Percentiles rank a stretch among this genome's conserved stretches.
These are phyloP conservation scores for Cryphonectria japonica DNA, from an alignment of 2,329 filamentous ascomycete species.

Conservation along the genomic window DNA sequence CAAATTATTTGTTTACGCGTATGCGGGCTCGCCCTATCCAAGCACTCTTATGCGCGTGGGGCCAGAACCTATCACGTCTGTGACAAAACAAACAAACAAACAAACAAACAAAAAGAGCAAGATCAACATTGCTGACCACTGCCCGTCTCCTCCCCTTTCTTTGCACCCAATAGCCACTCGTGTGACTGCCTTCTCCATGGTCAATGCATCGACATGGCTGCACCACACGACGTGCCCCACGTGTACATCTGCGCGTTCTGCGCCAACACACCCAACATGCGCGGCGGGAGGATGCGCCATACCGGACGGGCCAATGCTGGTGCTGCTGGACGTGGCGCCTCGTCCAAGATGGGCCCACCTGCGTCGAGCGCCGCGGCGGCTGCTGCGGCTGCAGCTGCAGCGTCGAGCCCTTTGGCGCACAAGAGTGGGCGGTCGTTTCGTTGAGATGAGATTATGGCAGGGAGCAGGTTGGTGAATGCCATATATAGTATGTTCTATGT, in stretches of 20 bases:
- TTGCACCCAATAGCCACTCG: constrained; percentile 52
- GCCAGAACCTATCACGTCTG: neutral
- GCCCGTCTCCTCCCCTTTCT: neutral
- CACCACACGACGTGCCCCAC: constrained; percentile 54
- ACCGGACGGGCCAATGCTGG: constrained; percentile 38
- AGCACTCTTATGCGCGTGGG: constrained; percentile 2
- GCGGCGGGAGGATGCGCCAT: constrained; percentile 52
- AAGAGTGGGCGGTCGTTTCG: constrained; percentile 52
- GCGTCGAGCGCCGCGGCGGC: constrained; percentile 28
- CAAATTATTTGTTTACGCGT: neutral
- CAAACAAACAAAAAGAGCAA: constrained; percentile 10
- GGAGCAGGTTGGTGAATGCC: neutral
- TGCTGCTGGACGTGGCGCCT: constrained; percentile 3
- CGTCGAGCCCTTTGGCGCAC: constrained; percentile 48
- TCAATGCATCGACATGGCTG: constrained; percentile 61
- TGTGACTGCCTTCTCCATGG: constrained; percentile 69
- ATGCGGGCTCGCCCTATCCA: neutral
- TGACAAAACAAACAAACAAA: constrained; percentile 14
- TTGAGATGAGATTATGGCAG: constrained; percentile 31
- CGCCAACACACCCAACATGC: constrained; percentile 60
- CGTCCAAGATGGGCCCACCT: constrained; percentile 33
- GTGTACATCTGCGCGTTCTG: constrained; percentile 69
- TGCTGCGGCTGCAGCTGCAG: constrained; percentile 18
- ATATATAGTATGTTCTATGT: neutral
- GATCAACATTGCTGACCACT: constrained; percentile 25